Evolutionary conservation across 2,329 filamentous ascomycete species (phyloP), one percentile per base, ranked within the genome.

Genomic region (Stachybotrys chartarum): DNA sequence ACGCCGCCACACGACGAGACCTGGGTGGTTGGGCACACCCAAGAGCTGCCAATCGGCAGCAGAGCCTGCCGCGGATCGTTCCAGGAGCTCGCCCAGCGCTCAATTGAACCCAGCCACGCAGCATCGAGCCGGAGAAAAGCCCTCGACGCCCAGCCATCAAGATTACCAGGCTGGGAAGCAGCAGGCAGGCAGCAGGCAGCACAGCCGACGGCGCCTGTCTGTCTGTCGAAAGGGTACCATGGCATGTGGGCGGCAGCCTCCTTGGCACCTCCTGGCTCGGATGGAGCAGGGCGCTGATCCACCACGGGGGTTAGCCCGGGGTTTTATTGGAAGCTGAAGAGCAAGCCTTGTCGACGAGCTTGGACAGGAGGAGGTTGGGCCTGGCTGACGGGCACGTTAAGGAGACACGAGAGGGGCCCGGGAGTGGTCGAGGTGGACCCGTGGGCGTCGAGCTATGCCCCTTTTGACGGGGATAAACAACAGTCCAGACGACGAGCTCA

Each of bases 401-500:
- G 59, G 56, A 57, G 54, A 55, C 57, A 51, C 54, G 48, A 51
- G 51, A 57, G 51, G 54, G 45, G 55, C 45, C 35, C 49, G 42
- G 49, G 52, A 52, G 57, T 52, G 56, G 45, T 52, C 50, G 7
- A 12, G 50, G 35, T 42, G 32, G 32, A 24, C 31, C 48, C 17
- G 17, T 50, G 48, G 48, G 12, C 12, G 24, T 24, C 30, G 31
- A 18, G 57, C 64, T 64, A 65, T 59, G 14, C 64, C 60, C 39
- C 58, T 62, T 63, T 60, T 51, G 60, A 55, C 31, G 55, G 48
- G 57, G 59, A 60, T 66, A 64, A 66, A 66, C 64, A 66, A 66
- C 53, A 56, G 50, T 61, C 60, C 62, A 64, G 59, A 64, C 55
- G 55, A 56, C 54, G 49, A 53, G 31, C 57, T 57, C 18, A 64